phyloP scores from a whole-genome alignment of 768 basidiomycete species.

The Leccinum subtestaceum region DNA sequence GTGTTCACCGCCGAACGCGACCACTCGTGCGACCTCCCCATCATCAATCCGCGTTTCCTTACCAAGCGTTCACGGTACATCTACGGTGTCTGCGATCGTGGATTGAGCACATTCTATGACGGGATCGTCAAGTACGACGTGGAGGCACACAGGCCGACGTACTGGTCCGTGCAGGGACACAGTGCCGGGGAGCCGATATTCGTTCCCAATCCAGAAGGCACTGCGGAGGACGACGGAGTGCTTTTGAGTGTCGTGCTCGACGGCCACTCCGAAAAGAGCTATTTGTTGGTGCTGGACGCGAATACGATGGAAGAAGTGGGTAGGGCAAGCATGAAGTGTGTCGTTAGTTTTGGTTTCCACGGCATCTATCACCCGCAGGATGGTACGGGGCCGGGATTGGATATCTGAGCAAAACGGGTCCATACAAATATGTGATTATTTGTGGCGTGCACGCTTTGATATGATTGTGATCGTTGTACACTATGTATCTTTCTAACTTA shows the following conservation, averaged over 20 bases:
- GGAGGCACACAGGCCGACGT: conserved; percentile 17
- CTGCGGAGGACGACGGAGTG: conserved; percentile 36
- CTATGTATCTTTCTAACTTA: neutral
- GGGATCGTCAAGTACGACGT: conserved; percentile 37
- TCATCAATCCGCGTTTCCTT: conserved; percentile 31
- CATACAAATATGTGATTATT: neutral
- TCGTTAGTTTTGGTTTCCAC: conserved; percentile 38
- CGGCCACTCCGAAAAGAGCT: conserved; percentile 30
- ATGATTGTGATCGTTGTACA: neutral
- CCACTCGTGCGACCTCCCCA: conserved; percentile 37
- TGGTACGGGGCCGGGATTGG: conserved; percentile 14
- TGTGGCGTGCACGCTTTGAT: neutral
- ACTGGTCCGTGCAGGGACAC: conserved; percentile 31
- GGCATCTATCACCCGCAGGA: conserved; percentile 24
- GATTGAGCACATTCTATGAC: conserved; percentile 33
- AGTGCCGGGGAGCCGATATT: conserved; percentile 40
- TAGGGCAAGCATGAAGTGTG: conserved; percentile 34
- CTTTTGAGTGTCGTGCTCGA: conserved; percentile 38
- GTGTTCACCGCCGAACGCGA: conserved; percentile 22
- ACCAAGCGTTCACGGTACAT: conserved; percentile 34
- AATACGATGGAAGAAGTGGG: conserved; percentile 35
- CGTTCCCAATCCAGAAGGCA: conserved; percentile 28
- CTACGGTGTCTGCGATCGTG: conserved; percentile 30
- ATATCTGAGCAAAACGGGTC: conserved; percentile 14
- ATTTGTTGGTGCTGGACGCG: conserved; percentile 37